Evolutionary conservation across 768 basidiomycete species (phyloP), one percentile per base, ranked within the genome.

Genomic region (Hydnomerulius pinastri): DNA sequence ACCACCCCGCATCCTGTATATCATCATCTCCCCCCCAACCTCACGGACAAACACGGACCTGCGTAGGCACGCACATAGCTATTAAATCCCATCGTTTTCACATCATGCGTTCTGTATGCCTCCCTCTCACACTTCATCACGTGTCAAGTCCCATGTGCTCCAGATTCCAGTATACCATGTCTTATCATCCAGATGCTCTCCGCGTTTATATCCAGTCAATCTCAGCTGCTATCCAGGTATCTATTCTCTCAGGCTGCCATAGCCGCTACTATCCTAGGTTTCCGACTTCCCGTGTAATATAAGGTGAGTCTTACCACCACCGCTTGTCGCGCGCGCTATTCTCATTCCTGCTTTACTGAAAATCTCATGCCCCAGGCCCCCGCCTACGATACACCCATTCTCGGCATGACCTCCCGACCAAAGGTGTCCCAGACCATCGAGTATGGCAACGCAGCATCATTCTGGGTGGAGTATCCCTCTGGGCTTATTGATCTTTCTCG

Each of bases 381-480:
- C 13, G 52, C 66, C 46, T 64, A 72, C 72, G 68, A 75, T 54
- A 69, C 71, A 9, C 74, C 71, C 12, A 74, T 74, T 46, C 66
- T 68, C 47, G 73, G 72, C 48, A 80, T 81, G 77, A 63, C 71
- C 42, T 60, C 71, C 43, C 76, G 76, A 45, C 79, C 81, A 15
- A 70, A 50, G 30, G 76, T 85, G 42, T 56, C 70, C 10, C 50
- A 61, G 28, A 68, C 80, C 13, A 72, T 68, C 4, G 76, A 83
- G 63, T 85, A 81, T 56, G 85, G 84, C 27, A 78, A 76, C 58
- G 68, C 73, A 21, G 65, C 70, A 4, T 75, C 72, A 11, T 86
- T 83, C 65, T 86, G 85, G 86, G 79, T 83, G 23, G 85, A 87
- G 64, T 86, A 85, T 60, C 82, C 84, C 11, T 74, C 75, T 8